Percentiles rank a stretch among this genome's conserved stretches.
These are phyloP conservation scores for Cercospora brassicicola DNA, from an alignment of 2,329 filamentous ascomycete genomes.

Conservation along the genomic window DNA sequence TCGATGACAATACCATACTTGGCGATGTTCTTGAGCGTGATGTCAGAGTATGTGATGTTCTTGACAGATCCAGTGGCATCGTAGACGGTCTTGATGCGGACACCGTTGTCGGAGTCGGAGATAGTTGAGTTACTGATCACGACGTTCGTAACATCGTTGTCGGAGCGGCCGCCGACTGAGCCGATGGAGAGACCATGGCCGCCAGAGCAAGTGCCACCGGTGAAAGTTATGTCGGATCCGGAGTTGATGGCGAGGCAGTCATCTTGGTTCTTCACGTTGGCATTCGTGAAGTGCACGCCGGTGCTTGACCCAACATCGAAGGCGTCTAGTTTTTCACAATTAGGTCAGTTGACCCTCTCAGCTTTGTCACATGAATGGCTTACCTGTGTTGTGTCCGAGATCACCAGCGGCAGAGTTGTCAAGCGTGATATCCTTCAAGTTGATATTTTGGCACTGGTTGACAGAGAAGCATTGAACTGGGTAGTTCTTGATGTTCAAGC, in stretches of 20 bases:
- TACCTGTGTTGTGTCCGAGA: slow-evolving; percentile 41
- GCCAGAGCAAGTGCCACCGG: slow-evolving; percentile 29
- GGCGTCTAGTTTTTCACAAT: slow-evolving; percentile 28
- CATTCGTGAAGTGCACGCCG: slow-evolving; percentile 34
- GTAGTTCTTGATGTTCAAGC: slow-evolving; percentile 46
- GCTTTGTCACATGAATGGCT: neutral
- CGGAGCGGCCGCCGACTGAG: slow-evolving; percentile 53
- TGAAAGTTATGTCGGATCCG: slow-evolving; percentile 34
- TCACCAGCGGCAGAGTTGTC: slow-evolving; percentile 45
- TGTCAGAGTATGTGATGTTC: slow-evolving; percentile 55
- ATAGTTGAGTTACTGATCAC: slow-evolving; percentile 53
- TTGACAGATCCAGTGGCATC: slow-evolving; percentile 54
- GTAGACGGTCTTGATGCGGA: slow-evolving; percentile 58
- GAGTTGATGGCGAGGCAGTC: slow-evolving; percentile 38
- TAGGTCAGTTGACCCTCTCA: neutral
- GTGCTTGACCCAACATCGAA: slow-evolving; percentile 40
- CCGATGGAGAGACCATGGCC: slow-evolving; percentile 32
- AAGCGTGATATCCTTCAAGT: slow-evolving; percentile 42
- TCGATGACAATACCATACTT: slow-evolving; percentile 59
- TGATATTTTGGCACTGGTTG: slow-evolving; percentile 37
- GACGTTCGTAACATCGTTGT: slow-evolving; percentile 58
- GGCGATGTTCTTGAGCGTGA: slow-evolving; percentile 53
- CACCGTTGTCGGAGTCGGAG: slow-evolving; percentile 55
- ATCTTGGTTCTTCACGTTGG: slow-evolving; percentile 39
- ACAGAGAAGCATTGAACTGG: slow-evolving; percentile 46